These are phyloP conservation scores for Botrytis elliptica DNA, from an alignment of 2,329 filamentous ascomycete species.

Conservation along the genomic window DNA sequence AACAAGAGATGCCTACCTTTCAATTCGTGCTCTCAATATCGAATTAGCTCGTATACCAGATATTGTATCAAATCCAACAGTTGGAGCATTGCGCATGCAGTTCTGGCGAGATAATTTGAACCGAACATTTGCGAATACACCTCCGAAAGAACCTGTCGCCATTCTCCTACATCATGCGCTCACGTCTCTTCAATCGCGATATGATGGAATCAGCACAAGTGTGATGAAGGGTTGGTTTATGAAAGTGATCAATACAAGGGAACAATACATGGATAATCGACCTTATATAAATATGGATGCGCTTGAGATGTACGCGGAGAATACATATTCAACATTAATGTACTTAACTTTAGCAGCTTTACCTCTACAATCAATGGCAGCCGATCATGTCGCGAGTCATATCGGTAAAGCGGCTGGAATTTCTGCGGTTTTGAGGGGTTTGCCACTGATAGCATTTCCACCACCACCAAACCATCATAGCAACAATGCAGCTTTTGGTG, in stretches of 20 bases:
- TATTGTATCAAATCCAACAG: constrained; percentile 80
- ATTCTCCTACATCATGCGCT: constrained; percentile 76
- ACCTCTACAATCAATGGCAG: constrained; percentile 75
- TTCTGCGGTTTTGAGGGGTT: constrained; percentile 76
- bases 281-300: constrained; percentile 72
- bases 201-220: constrained; percentile 42
- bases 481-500: constrained; percentile 45
- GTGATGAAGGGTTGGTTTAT: constrained; percentile 69
- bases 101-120: constrained; percentile 90
- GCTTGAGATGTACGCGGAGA: constrained; percentile 87
- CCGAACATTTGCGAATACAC: constrained; percentile 71
- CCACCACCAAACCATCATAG: constrained; percentile 57
- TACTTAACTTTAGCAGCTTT: constrained; percentile 82
- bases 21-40: constrained; percentile 88
- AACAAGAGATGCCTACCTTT: constrained; percentile 79
- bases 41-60: constrained; percentile 89
- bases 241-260: constrained; percentile 76
- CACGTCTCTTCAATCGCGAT: constrained; percentile 53
- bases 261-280: constrained; percentile 78
- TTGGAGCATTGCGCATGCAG: constrained; percentile 85
- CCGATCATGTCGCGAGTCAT: constrained; percentile 91
- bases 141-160: constrained; percentile 89
- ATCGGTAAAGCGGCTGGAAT: constrained; percentile 94
- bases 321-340: constrained; percentile 88
- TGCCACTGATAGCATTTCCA: constrained; percentile 84